Evolutionary conservation across 1,139 yeast genomes (phyloP).

Genomic region (Debaryomycetaceae sp.): DNA sequence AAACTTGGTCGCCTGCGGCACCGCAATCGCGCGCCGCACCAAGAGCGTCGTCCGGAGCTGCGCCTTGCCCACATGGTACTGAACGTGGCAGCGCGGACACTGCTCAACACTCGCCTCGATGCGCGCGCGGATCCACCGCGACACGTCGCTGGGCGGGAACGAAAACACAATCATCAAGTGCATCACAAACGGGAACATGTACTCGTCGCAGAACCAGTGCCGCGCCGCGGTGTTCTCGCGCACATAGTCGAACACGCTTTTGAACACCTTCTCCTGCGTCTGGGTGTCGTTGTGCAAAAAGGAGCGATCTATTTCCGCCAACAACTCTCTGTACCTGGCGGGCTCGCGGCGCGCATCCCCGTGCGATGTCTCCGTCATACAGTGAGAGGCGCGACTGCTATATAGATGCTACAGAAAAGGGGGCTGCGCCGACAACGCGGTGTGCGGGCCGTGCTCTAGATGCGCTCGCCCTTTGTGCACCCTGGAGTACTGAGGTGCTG

Average conservation of each 20-base stretch:
- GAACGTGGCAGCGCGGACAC: constrained; percentile 50
- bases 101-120: constrained; percentile 34
- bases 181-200: constrained; percentile 43
- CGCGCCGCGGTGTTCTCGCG: constrained; percentile 6
- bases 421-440: too few relatives aligned
- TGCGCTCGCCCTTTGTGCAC: too few relatives aligned
- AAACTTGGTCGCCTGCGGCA: constrained; percentile 46
- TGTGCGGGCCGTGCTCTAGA: too few relatives aligned
- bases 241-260: constrained; percentile 5
- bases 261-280: constrained; percentile 5
- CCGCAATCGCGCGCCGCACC: constrained; percentile 44
- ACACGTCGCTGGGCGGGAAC: constrained; percentile 44
- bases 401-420: too few relatives aligned
- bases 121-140: constrained; percentile 37
- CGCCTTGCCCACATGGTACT: constrained; percentile 51
- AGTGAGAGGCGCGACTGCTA: too few relatives aligned
- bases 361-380: too few relatives aligned
- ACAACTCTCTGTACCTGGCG: constrained; percentile 1
- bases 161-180: constrained; percentile 59
- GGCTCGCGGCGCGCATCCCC: too few relatives aligned
- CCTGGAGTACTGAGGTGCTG: too few relatives aligned
- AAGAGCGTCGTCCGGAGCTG: constrained; percentile 49
- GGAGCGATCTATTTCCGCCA: constrained; percentile 2
- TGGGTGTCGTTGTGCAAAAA: constrained; percentile 1
- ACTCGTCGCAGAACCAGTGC: constrained; percentile 58